A percentile compares a stretch with the other conserved stretches of the same genome.
Evolutionary conservation across 331 rosid genomes (phyloP).

Genomic region (Malus hybrid): DNA sequence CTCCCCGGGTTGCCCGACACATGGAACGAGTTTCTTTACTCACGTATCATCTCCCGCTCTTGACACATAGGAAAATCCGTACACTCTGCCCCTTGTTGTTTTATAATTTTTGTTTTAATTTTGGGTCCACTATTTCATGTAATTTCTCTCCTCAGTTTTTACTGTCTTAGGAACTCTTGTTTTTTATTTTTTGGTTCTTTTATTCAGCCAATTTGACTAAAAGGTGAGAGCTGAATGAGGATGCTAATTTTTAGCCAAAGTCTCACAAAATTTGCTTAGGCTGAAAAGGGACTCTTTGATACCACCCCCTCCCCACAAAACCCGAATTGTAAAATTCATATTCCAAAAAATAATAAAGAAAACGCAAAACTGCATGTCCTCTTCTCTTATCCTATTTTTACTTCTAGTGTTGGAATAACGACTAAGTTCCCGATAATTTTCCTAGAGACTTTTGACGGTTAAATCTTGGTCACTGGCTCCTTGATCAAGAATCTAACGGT

Average conservation of each 20-base stretch:
- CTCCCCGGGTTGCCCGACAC: constrained; percentile 93
- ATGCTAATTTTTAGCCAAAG: constrained; percentile 11
- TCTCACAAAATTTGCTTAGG: constrained; percentile 17
- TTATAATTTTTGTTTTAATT: not conserved
- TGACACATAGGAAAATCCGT: constrained; percentile 24
- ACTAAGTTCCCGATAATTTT: not conserved
- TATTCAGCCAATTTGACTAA: constrained; percentile 23
- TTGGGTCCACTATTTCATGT: constrained; percentile 14
- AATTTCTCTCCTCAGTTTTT: constrained; percentile 15
- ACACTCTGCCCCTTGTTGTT: not conserved
- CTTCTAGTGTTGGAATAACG: not conserved
- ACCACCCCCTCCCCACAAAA: not conserved
- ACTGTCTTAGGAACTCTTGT: constrained; percentile 2
- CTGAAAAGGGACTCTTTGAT: constrained; percentile 9
- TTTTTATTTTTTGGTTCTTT: constrained; percentile 6
- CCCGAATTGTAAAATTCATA: constrained; percentile 29
- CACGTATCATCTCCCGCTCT: constrained; percentile 59
- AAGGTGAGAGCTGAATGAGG: constrained; percentile 18
- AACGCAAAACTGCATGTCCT: constrained; percentile 17
- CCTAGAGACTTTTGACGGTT: not conserved
- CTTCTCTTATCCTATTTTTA: not conserved
- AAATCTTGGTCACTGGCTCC: too few relatives aligned
- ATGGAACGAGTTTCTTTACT: constrained; percentile 80
- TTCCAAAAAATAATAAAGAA: constrained; percentile 37
- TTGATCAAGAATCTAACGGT: too few relatives aligned